phyloP scores from a whole-genome alignment of 768 basidiomycete genomes.

The Mycena leptocephala region DNA sequence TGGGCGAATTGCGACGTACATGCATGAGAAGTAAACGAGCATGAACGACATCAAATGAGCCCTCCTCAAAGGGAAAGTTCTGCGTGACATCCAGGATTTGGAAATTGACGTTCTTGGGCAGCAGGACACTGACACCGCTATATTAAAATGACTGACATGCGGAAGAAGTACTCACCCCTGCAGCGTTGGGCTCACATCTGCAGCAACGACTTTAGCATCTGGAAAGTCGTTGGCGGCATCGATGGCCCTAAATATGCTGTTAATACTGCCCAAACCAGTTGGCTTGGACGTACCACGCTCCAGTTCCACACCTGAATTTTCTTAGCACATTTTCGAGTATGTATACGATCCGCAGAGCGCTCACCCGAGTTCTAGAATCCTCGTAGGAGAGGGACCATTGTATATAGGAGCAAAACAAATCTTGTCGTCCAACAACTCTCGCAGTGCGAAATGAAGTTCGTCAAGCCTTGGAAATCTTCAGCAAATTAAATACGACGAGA shows the following conservation, averaged over 20 bases:
- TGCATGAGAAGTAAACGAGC: constrained; percentile 2
- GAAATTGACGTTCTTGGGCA: constrained; percentile 7
- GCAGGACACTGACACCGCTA: neutral
- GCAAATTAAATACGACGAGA: neutral
- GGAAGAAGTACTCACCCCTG: neutral
- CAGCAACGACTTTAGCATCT: neutral
- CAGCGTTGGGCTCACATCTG: neutral
- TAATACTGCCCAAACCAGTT: neutral
- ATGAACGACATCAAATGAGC: constrained; percentile 2
- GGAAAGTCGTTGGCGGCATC: constrained; percentile 15
- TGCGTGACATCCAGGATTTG: neutral
- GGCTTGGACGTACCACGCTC: neutral
- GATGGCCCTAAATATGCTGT: neutral
- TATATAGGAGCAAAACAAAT: constrained; percentile 2
- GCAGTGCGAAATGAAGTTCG: constrained; percentile 2
- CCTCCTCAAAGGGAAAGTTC: neutral
- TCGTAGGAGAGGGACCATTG: neutral
- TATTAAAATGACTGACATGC: neutral
- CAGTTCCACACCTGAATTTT: constrained; percentile 1
- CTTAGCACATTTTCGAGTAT: neutral
- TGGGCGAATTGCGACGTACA: neutral
- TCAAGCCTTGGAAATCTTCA: neutral
- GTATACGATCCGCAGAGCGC: neutral
- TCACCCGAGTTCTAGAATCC: constrained; percentile 13
- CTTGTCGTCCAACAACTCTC: neutral